Percentiles rank a stretch among this genome's conserved stretches.
Evolutionary conservation across 257 asterid genomes (phyloP).

Genomic region (Solanum ossicruentum): DNA sequence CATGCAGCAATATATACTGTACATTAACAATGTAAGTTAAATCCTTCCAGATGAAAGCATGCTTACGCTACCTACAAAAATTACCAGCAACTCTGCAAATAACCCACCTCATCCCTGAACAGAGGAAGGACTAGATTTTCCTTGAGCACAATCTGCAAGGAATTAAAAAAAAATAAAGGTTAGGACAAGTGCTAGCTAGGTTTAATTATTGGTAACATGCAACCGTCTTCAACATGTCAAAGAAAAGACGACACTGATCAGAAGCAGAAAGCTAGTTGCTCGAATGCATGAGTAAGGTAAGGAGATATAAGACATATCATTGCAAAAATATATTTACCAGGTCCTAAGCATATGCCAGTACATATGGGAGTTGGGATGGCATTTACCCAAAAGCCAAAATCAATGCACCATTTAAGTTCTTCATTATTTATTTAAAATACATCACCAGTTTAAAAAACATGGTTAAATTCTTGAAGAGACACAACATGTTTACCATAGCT

Average conservation of each 20-base stretch:
- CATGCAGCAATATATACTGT: constrained; percentile 86
- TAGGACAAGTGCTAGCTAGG: constrained; percentile 4
- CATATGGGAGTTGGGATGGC: not conserved
- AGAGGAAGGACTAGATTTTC: constrained; percentile 81
- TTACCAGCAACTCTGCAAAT: not conserved
- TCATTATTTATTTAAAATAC: not conserved
- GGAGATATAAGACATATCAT: not conserved
- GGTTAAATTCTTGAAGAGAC: not conserved
- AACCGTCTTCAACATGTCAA: not conserved
- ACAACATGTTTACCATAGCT: not conserved
- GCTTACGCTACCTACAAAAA: not conserved
- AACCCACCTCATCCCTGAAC: constrained; percentile 94
- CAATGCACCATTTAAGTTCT: not conserved
- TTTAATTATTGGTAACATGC: not conserved
- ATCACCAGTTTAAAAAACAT: not conserved
- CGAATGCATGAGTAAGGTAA: not conserved
- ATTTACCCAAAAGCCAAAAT: not conserved
- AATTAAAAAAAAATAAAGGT: constrained; percentile 4
- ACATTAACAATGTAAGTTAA: constrained; percentile 5
- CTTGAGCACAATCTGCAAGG: constrained; percentile 82
- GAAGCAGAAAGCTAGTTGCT: not conserved
- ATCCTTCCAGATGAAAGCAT: not conserved
- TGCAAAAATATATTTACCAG: not conserved
- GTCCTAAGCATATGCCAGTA: not conserved
- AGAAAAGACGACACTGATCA: not conserved